Base-by-base conservation (phyloP, 441 rosid species). In the Monsonia emarginata region DNA sequence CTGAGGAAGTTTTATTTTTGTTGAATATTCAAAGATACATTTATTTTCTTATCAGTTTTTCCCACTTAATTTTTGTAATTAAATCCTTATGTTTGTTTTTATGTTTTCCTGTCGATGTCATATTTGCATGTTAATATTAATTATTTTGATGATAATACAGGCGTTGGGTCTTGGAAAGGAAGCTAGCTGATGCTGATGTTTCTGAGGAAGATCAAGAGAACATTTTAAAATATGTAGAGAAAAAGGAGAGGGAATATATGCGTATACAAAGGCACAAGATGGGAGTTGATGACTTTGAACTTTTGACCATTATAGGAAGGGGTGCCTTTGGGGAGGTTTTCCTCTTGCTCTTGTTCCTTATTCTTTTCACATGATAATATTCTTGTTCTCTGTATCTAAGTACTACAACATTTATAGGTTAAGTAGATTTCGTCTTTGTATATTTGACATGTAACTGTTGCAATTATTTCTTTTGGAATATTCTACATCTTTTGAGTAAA, bases 171-270 rank as follows among this genome's bases (percentile, higher is more conserved):
- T 78, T 78, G 74, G 79, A 78, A 46, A 74, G 76, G 71, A 76
- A 76, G 76, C 68, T 81, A 31, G 84, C 79, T 14, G 79, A 81
- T 10, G 82, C 84, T 65, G 80, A 81, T 52, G 77, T 78, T 67
- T 65, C 84, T 32, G 79, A 66, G 50, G 84, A 81, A 67, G 84
- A 78, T 48, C 78, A 81, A 61, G 72, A 73, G 66, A 58, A 76
- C 61, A 72, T 76, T 65, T 24, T 78, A 48, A 74, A 81, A 58
- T 69, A 71, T 22, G 72, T 81, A 57, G 84, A 81, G 79, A 67
- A 78, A 54, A 81, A 74, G 48, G 84, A 81, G 64, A 76, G 72
- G 8, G 84, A 81, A 59, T 81, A 74, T 64, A 81, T 72, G 79
- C 79, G 84, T 65, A 31, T 72, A 60, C 84, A 81, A 63, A 69